Evolutionary conservation across 2,329 filamentous ascomycete genomes (phyloP), one percentile per base, ranked within the genome.

Genomic region (Alternaria alternata): DNA sequence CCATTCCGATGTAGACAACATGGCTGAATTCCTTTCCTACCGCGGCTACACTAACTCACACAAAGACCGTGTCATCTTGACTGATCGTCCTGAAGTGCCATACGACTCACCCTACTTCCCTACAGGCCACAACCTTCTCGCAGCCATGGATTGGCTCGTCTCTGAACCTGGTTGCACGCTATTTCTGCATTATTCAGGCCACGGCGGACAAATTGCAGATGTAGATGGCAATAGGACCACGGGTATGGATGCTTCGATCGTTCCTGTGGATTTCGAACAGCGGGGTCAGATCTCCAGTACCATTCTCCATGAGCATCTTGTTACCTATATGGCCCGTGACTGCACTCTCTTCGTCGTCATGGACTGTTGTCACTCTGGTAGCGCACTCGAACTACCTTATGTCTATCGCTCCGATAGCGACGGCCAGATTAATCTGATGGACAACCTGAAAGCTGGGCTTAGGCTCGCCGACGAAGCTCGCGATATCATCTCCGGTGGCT

Each of bases 291-390:
- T 88, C 32, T 80, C 80, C 32, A 85, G 82, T 67, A 82, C 82
- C 14, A 78, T 80, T 59, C 74, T 87, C 16, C 86, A 88, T 67
- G 76, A 81, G 46, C 79, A 81, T 49, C 81, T 87, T 9, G 83
- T 88, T 18, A 83, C 83, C 1, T 75, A 77, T 1, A 78, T 88
- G 73, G 81, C 84, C 22, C 80, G 83, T 0, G 79, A 76, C 12
- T 83, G 82, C 63, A 83, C 83, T 1, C 78, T 87, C 14, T 86
- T 85, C 68, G 81, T 87, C 64, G 75, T 88, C 28, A 84, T 89
- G 66, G 87, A 89, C 70, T 88, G 86, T 74, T 89, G 87, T 67
- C 87, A 88, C 72, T 86, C 84, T 2, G 86, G 86, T 30, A 87
- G 85, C 0, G 86, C 85, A 0, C 80, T 87, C 41, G 86, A 88